These are phyloP conservation scores for Casuarina cunninghamiana DNA, from an alignment of 306 rosid species.

Conservation along the genomic window DNA sequence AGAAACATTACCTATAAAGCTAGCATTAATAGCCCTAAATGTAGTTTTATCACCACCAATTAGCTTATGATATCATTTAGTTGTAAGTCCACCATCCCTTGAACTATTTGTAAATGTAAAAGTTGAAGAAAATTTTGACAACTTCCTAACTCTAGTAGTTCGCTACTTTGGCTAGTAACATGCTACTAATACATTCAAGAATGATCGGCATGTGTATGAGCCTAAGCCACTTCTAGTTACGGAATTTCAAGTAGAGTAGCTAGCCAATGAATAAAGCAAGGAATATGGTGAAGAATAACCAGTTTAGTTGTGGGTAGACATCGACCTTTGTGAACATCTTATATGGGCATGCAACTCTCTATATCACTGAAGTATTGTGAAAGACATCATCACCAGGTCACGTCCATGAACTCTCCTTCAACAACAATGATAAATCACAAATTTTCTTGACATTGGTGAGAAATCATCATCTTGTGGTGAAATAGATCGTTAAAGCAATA, in stretches of 20 bases:
- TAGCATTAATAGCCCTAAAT: too few species aligned
- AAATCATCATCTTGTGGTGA: constrained; percentile 77
- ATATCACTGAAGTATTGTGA: constrained; percentile 72
- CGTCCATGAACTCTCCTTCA: constrained; percentile 74
- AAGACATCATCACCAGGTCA: constrained; percentile 67
- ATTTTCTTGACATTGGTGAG: constrained; percentile 44
- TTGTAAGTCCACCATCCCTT: constrained; percentile 64
- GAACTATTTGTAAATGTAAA: constrained; percentile 37
- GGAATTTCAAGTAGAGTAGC: constrained; percentile 42
- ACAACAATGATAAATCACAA: constrained; percentile 35
- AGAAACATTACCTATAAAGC: too few species aligned
- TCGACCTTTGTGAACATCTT: constrained; percentile 59
- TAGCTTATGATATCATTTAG: too few species aligned
- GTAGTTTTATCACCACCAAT: too few species aligned
- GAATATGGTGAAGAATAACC: constrained; percentile 60
- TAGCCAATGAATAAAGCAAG: constrained; percentile 59
- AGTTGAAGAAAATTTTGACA: constrained; percentile 67
- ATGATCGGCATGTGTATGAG: constrained; percentile 64
- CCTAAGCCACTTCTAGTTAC: constrained; percentile 45
- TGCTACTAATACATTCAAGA: constrained; percentile 16
- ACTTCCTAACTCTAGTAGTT: constrained; percentile 49
- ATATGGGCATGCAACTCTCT: constrained; percentile 71
- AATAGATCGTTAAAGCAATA: constrained; percentile 46
- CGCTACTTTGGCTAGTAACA: constrained; percentile 49
- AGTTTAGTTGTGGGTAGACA: constrained; percentile 49